Evolutionary conservation across 305 asterid genomes (phyloP).

Genomic region (Fraxinus xanthoxyloides): DNA sequence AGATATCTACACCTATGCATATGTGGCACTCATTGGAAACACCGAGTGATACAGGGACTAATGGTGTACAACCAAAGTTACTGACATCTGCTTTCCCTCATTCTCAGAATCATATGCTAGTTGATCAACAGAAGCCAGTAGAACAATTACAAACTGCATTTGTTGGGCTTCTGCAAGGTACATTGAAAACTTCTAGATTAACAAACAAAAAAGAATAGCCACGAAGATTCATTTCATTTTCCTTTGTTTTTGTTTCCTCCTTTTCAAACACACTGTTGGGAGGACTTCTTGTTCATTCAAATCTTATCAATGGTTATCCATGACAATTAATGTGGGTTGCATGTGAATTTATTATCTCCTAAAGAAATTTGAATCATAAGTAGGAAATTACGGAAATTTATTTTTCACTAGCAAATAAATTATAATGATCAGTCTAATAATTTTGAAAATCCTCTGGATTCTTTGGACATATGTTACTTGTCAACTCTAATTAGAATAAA

Average conservation of each 20-base stretch:
- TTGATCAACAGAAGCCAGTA: conserved; percentile 22
- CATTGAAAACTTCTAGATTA: not conserved
- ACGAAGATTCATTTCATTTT: not conserved
- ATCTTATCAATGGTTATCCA: not conserved
- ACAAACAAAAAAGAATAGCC: not conserved
- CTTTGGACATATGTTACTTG: not conserved
- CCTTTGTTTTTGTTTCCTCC: not conserved
- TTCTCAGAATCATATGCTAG: conserved; percentile 26
- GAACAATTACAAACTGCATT: conserved; percentile 23
- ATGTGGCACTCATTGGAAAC: conserved; percentile 15
- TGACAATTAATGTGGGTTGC: not conserved
- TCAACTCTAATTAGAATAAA: not conserved
- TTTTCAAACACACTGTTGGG: not conserved
- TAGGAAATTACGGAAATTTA: not conserved
- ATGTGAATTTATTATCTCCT: not conserved
- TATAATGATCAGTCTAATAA: not conserved
- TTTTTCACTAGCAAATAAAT: not conserved
- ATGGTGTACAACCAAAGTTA: conserved; percentile 16
- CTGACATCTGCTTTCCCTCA: conserved; percentile 27
- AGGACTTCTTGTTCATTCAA: not conserved
- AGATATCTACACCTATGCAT: conserved; percentile 1
- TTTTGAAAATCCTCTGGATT: not conserved
- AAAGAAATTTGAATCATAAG: not conserved
- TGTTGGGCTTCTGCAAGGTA: conserved; percentile 30
- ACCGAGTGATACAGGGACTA: conserved; percentile 17